Conservation (phyloP, 2,329 filamentous ascomycete genomes). For the Macrophomina phaseolina region DNA sequence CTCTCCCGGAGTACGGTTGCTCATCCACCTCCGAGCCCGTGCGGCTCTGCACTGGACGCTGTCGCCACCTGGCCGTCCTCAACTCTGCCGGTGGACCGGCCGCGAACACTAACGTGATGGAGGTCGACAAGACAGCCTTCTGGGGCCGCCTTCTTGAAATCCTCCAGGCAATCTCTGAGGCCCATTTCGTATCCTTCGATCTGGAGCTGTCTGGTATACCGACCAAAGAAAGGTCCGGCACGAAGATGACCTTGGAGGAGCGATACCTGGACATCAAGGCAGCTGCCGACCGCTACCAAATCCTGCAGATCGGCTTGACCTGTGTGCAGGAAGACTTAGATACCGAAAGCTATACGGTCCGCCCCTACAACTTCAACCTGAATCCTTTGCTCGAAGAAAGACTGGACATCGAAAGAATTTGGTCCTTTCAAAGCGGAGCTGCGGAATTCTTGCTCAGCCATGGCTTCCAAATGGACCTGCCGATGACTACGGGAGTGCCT, state of each 20-base stretch:
- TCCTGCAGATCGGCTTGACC: conserved; percentile 71
- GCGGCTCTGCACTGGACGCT: background rate
- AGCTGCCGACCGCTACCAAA: conserved; percentile 67
- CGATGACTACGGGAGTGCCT: conserved; percentile 63
- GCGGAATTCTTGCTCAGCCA: conserved; percentile 65
- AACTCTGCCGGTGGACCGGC: background rate
- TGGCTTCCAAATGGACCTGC: conserved; percentile 63
- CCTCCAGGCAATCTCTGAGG: conserved; percentile 62
- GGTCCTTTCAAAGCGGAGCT: conserved; percentile 64
- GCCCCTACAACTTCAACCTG: conserved; percentile 69
- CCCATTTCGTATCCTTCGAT: conserved; percentile 68
- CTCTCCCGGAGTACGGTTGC: background rate
- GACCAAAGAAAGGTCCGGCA: conserved; percentile 34
- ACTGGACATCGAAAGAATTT: conserved; percentile 65
- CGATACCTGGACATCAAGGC: conserved; percentile 66
- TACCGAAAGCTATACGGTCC: conserved; percentile 62
- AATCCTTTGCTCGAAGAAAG: conserved; percentile 61
- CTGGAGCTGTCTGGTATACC: conserved; percentile 71
- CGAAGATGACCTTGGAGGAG: conserved; percentile 61
- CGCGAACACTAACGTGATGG: conserved; percentile 57
- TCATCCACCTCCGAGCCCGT: background rate
- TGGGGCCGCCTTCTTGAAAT: conserved; percentile 59
- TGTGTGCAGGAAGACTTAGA: conserved; percentile 62
- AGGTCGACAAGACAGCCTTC: conserved; percentile 60
- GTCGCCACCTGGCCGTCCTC: background rate